phyloP scores from a whole-genome alignment of 2,329 filamentous ascomycete genomes.

The Epichloe glyceriae region DNA sequence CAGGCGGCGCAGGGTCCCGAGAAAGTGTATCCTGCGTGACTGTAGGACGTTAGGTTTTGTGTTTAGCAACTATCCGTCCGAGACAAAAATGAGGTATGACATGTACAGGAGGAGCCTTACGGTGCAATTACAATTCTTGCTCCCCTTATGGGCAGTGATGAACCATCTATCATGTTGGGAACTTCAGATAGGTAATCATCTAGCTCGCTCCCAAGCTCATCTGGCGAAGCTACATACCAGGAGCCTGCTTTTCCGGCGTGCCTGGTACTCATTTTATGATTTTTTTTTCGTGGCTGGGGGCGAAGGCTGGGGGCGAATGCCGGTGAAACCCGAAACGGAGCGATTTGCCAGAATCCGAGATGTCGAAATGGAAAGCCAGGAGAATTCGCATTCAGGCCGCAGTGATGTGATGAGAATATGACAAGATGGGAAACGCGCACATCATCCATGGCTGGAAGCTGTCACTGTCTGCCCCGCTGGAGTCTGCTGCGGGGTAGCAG shows the following conservation, averaged over 20 bases:
- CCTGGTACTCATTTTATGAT: constrained; percentile 1
- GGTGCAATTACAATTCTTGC: constrained; percentile 85
- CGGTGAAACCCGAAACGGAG: no score
- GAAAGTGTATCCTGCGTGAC: constrained; percentile 87
- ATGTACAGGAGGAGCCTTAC: constrained; percentile 42
- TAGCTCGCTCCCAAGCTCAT: constrained; percentile 53
- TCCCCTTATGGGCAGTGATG: constrained; percentile 50
- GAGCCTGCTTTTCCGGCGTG: constrained; percentile 56
- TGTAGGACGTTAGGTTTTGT: constrained; percentile 21
- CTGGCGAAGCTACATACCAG: constrained; percentile 63
- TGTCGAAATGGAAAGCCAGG: background rate
- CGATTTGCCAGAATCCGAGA: background rate
- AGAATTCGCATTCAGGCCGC: background rate
- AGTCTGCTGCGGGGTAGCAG: background rate
- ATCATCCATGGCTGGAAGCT: background rate
- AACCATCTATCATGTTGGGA: constrained; percentile 47
- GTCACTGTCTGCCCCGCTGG: background rate
- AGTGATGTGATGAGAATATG: background rate
- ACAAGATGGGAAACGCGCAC: background rate
- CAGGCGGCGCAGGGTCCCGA: constrained; percentile 87
- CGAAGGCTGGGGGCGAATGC: background rate
- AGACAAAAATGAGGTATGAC: background rate
- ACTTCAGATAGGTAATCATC: constrained; percentile 63
- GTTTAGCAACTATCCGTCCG: no score
- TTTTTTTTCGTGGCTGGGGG: no score